A percentile compares a stretch with the other conserved stretches of the same genome.
These are phyloP conservation scores for Rhizopogon sp. DNA, from an alignment of 768 basidiomycete species.

Conservation along the genomic window DNA sequence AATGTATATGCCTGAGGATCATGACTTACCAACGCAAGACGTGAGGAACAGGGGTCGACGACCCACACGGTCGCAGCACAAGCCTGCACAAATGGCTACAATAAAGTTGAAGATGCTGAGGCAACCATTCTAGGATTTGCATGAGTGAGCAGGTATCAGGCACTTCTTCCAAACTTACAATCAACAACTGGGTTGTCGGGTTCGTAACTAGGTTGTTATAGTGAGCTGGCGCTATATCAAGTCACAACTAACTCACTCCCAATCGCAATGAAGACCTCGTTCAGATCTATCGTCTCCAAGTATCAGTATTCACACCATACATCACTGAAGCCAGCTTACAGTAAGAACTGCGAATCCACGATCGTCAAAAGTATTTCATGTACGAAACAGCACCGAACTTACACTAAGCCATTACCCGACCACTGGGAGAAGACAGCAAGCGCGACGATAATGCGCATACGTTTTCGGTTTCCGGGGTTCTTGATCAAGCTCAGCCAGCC, in stretches of 20 bases:
- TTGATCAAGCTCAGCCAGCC: constrained; percentile 43
- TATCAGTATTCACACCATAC: background rate
- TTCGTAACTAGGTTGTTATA: constrained; percentile 30
- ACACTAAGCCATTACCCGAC: constrained; percentile 49
- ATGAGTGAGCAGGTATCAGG: background rate
- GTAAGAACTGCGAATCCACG: constrained; percentile 13
- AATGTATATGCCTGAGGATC: constrained; percentile 13
- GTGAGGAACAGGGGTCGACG: constrained; percentile 46
- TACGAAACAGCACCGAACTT: constrained; percentile 3
- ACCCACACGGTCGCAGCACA: constrained; percentile 45
- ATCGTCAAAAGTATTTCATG: background rate
- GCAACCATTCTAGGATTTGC: constrained; percentile 39
- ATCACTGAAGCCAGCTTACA: constrained; percentile 15
- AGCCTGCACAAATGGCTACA: constrained; percentile 44
- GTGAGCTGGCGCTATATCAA: background rate
- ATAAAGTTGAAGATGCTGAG: constrained; percentile 54
- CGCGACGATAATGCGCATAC: constrained; percentile 52
- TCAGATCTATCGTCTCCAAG: constrained; percentile 31
- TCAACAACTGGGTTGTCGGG: constrained; percentile 37
- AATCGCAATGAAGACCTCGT: constrained; percentile 47
- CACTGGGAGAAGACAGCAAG: constrained; percentile 60
- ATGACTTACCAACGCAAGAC: constrained; percentile 35
- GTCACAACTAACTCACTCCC: constrained; percentile 32
- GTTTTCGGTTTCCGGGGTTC: constrained; percentile 46
- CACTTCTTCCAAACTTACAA: constrained; percentile 21